Conservation (phyloP, 1,139 yeast genomes). For the Hyphopichia khmerensis region DNA sequence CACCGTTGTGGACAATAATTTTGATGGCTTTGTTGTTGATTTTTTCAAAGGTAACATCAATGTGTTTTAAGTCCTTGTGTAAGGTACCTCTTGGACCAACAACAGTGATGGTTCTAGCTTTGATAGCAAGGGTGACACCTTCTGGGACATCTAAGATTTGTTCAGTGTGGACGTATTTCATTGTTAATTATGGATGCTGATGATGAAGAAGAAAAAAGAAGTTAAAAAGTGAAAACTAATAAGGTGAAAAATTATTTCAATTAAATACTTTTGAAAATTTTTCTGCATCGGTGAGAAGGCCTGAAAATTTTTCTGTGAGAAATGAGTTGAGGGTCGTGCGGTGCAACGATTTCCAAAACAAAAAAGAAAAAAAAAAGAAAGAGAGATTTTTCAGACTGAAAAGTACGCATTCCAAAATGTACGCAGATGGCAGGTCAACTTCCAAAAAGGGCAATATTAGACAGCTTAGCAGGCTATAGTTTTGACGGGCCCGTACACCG, state of each 20-base stretch:
- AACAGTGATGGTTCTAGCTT: slow-evolving; percentile 88
- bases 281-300: neutral
- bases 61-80: slow-evolving; percentile 89
- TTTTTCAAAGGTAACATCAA: slow-evolving; percentile 89
- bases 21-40: slow-evolving; percentile 69
- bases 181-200: slow-evolving; percentile 24
- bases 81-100: slow-evolving; percentile 98
- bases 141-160: slow-evolving; percentile 91
- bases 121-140: slow-evolving; percentile 88
- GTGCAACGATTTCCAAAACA: neutral
- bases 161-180: slow-evolving; percentile 96
- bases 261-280: neutral
- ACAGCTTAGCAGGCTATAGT: too few species aligned
- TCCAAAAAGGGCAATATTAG: too few species aligned
- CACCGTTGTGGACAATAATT: slow-evolving; percentile 97
- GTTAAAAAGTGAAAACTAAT: neutral
- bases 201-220: slow-evolving; percentile 8
- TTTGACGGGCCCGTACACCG: too few species aligned
- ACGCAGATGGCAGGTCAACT: too few species aligned
- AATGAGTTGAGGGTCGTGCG: neutral
- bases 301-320: neutral
- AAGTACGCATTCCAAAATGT: too few species aligned
- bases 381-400: too few species aligned
- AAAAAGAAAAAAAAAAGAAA: neutral
- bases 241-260: neutral